Conservation (phyloP, 1,139 yeast species). For the Pichia sp. region DNA sequence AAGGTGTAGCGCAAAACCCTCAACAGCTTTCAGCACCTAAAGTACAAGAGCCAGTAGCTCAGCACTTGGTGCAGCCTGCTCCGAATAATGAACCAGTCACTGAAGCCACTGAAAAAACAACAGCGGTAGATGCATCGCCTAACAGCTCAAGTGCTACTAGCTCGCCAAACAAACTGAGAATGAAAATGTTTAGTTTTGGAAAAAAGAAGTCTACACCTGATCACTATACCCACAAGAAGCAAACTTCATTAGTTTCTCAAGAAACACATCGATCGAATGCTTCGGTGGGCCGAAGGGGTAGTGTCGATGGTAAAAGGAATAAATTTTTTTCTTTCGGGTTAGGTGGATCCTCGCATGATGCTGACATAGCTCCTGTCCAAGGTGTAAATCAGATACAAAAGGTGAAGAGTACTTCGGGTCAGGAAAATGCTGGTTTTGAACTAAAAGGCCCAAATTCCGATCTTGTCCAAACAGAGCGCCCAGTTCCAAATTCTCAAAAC, state of each 20-base stretch:
- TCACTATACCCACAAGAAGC: constrained; percentile 7
- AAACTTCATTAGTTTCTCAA: constrained; percentile 9
- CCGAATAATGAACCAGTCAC: background rate
- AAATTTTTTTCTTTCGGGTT: constrained; percentile 13
- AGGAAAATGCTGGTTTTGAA: background rate
- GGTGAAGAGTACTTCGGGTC: background rate
- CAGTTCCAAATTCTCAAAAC: background rate
- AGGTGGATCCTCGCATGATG: background rate
- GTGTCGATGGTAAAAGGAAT: constrained; percentile 1
- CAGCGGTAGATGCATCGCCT: background rate
- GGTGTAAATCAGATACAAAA: background rate
- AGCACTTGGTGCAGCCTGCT: background rate
- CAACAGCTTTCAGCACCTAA: background rate
- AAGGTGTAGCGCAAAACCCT: background rate
- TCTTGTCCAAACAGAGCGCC: background rate
- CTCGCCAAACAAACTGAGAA: constrained; percentile 6
- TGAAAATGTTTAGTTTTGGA: constrained; percentile 8
- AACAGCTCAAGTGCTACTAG: too few relatives aligned
- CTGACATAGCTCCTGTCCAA: background rate
- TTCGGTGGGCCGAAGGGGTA: background rate
- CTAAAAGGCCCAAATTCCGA: background rate
- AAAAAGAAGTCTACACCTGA: constrained; percentile 9
- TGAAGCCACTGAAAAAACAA: background rate
- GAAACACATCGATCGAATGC: constrained; percentile 3
- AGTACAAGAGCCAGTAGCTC: background rate